These are phyloP conservation scores for Picochlorum sp. DNA, from an alignment of 139 green algal species.

Conservation along the genomic window DNA sequence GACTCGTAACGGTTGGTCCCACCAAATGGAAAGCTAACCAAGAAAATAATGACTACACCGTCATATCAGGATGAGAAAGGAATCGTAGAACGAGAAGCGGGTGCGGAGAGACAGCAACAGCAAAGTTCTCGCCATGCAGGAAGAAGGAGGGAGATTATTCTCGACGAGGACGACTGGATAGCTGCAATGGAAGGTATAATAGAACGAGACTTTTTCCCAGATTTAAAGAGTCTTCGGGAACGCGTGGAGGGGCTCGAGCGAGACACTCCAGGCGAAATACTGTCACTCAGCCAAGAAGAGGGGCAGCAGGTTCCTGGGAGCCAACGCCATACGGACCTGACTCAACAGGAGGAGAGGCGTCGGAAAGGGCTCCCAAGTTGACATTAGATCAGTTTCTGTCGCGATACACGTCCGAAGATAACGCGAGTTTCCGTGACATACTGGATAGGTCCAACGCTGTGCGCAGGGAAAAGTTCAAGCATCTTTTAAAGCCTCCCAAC, in stretches of 20 bases:
- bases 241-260: conserved; percentile 74
- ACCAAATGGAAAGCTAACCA: too few relatives aligned
- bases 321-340: too few relatives aligned
- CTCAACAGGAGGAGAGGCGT: neutral
- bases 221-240: conserved; percentile 72
- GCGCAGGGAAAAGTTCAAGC: conserved; percentile 4
- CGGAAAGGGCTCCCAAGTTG: conserved; percentile 9
- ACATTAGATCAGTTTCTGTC: conserved; percentile 68
- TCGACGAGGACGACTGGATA: conserved; percentile 69
- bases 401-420: conserved; percentile 74
- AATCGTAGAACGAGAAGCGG: neutral
- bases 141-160: conserved; percentile 14
- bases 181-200: conserved; percentile 75
- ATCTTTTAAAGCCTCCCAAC: neutral
- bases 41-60: too few relatives aligned
- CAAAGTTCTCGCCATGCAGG: conserved; percentile 12
- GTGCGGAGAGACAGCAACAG: conserved; percentile 13
- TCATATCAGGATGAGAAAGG: neutral
- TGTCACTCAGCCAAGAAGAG: neutral
- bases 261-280: too few relatives aligned
- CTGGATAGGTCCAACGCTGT: conserved; percentile 42
- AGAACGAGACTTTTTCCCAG: conserved; percentile 89
- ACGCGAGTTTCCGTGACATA: conserved; percentile 63
- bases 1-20: too few relatives aligned
- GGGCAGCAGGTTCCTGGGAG: neutral